Evolutionary conservation across 176 grass and related monocot genomes (phyloP), one percentile per base, ranked within the genome.

Genomic region (Carex scoparia): DNA sequence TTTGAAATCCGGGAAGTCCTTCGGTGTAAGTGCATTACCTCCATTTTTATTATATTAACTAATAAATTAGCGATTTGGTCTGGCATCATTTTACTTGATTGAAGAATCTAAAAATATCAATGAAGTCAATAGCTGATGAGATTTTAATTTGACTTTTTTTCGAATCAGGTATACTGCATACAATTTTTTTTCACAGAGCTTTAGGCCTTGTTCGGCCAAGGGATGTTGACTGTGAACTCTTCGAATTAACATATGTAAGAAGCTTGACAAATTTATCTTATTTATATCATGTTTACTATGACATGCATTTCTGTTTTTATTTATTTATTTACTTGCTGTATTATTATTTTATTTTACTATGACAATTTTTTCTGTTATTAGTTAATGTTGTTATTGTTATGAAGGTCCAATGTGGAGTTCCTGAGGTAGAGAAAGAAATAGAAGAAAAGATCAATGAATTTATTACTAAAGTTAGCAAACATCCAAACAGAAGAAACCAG

Each of bases 391-490:
- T 78, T 76, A 15, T 75, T 77, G 10, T 76, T 51, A 31, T 32
- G 53, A 76, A 88, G 87, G 87, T 85, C 5, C 87, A 88, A 71
- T 88, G 87, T 53, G 87, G 87, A 84, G 18, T 79, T 80, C 42
- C 81, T 70, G 87, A 80, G 40, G 32, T 88, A 61, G 87, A 88
- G 56, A 88, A 81, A 70, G 54, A 88, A 88, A 88, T 88, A 35
- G 87, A 88, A 63, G 82, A 84, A 70, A 88, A 88, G 37, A 88
- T 88, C 68, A 81, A 70, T 84, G 87, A 88, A 69, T 88, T 88
- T 63, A 62, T 88, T 37, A 55, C 31, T 70, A 88, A 85, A 68
- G 62, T 85, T 80, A 84, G 83, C 42, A 88, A 88, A 80, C 74
- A 88, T 61, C 61, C 87, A 71, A 88, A 78, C 61, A 78, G 87